These are phyloP conservation scores for Graphium sp. DNA, from an alignment of 2,329 filamentous ascomycete species.

Conservation along the genomic window DNA sequence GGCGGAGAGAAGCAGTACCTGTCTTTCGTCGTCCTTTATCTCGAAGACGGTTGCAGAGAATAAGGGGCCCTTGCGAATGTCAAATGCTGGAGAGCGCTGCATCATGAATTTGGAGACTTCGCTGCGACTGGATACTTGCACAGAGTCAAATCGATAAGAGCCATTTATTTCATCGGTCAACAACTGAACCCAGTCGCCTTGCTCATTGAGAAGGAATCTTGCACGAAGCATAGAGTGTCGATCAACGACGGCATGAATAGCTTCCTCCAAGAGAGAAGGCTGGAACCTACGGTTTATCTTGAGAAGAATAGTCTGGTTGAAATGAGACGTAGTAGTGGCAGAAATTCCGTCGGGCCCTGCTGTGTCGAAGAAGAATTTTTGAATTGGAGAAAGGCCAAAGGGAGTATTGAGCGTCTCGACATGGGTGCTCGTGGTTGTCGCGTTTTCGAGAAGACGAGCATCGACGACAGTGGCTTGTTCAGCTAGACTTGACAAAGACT, in stretches of 20 bases:
- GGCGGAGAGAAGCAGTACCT: slow-evolving; percentile 15
- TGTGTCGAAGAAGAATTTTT: slow-evolving; percentile 4
- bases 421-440: no score
- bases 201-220: slow-evolving; percentile 3
- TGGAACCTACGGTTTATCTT: not conserved
- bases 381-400: slow-evolving; percentile 7
- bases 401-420: slow-evolving; percentile 9
- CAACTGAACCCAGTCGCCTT: slow-evolving; percentile 4
- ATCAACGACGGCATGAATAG: slow-evolving; percentile 4
- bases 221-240: slow-evolving; percentile 7
- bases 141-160: slow-evolving; percentile 1
- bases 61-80: slow-evolving; percentile 9
- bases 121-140: no score
- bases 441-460: not conserved
- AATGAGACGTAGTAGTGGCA: no score
- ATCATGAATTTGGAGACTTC: no score
- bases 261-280: not conserved
- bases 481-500: not conserved
- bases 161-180: slow-evolving; percentile 1
- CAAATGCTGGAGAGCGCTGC: slow-evolving; percentile 3
- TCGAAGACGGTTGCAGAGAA: slow-evolving; percentile 8
- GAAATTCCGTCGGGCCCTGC: slow-evolving; percentile 1
- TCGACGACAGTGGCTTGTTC: not conserved
- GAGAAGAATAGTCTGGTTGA: slow-evolving; percentile 7
- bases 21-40: slow-evolving; percentile 6